Base-by-base conservation (phyloP, 2,329 filamentous ascomycete species). In the Curvularia hawaiiensis region DNA sequence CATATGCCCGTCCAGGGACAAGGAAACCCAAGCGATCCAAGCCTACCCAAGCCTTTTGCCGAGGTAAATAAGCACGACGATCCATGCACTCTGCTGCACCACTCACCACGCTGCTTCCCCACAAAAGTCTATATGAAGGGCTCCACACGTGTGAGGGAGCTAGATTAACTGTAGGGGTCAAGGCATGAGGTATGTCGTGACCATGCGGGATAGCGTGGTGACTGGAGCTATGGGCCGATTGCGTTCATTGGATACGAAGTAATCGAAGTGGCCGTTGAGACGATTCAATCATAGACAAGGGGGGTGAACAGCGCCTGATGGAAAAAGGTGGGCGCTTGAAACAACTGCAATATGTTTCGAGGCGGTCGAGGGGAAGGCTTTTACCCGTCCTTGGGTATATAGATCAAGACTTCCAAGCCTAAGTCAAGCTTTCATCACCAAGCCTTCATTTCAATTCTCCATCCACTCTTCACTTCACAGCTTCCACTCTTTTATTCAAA, bases 11-110 rank as follows among this genome's bases (percentile, higher is more conserved):
- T 4, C 39, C 12, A 38, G 18, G 14, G 26, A 30, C 28, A 46
- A 54, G 50, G 31, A 44, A 40, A 22, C 14, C 30, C 44, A 48
- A 45, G 31, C 41, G 22, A 44, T 40, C 50, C 38, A 57, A 57
- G 54, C 50, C 54, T 57, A 4, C 16, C 50, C 50, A 57, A 57
- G 54, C 54, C 50, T 57, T 57, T 54, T 57, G 54, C 50, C 54
- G 44, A 57, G 44, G 50, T 45, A 49, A 57, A 49, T 45, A 57
- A 57, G 54, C 54, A 44, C 31, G 39, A 41, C 31, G 39, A 54
- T 45, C 38, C 30, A 49, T 57, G 50, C 44, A 52, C 2, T 9
- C 24, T 43, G 18, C 10, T 44, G 39, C 50, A 49, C 39, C 44
- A 46, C 44, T 46, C 44, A 46, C 5, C 7, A 7, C 28, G 4